phyloP scores from a whole-genome alignment of 1,284 basidiomycete species.

The Sporisorium iseilematis-ciliati region DNA sequence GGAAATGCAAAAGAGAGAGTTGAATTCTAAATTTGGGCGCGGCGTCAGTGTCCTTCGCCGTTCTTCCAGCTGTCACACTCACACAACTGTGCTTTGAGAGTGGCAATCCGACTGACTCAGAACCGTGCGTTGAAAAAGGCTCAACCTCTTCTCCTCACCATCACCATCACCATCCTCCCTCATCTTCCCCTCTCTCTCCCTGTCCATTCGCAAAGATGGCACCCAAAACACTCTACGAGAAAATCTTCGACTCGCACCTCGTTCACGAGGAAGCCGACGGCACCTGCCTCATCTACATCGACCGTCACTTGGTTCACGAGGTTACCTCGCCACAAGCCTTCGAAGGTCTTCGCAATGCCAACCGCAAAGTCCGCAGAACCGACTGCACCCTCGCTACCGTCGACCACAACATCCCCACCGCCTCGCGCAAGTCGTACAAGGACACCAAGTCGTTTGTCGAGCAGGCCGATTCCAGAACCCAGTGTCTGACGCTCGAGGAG shows the following conservation, averaged over 20 bases:
- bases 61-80: neutral
- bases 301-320: constrained; percentile 68
- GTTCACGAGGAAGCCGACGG: constrained; percentile 64
- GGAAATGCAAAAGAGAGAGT: neutral
- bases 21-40: neutral
- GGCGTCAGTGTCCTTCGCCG: neutral
- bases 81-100: constrained; percentile 1
- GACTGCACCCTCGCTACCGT: constrained; percentile 69
- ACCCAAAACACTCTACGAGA: constrained; percentile 64
- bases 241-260: constrained; percentile 67
- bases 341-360: constrained; percentile 65
- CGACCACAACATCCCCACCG: constrained; percentile 69
- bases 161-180: constrained; percentile 10
- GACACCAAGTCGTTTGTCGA: constrained; percentile 67
- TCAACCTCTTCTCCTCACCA: neutral
- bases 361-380: constrained; percentile 60
- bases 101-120: too few species aligned
- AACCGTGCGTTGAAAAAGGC: constrained; percentile 9
- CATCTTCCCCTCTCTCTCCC: constrained; percentile 1
- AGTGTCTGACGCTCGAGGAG: constrained; percentile 67
- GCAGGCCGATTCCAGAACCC: constrained; percentile 66
- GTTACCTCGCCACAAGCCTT: constrained; percentile 69
- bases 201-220: constrained; percentile 33
- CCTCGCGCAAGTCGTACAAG: constrained; percentile 62
- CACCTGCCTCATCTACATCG: constrained; percentile 67